phyloP scores from a whole-genome alignment of 805 yeast genomes.

The Debaryomyces tyrocola region DNA sequence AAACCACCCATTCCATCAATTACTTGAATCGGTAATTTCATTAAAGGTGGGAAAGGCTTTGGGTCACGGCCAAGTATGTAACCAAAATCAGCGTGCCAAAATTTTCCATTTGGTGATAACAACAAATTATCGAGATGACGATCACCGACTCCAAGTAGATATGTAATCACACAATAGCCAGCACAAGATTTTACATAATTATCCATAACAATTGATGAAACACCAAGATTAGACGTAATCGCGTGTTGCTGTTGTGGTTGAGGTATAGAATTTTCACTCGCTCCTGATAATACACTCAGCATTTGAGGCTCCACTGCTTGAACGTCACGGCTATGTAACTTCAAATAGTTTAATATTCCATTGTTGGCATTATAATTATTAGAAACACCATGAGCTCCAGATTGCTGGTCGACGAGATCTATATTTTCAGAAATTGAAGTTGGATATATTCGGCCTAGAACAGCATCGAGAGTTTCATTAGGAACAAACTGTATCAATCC shows the following conservation, averaged over 20 bases:
- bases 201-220: slow-evolving; percentile 76
- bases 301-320: slow-evolving; percentile 28
- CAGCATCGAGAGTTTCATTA: slow-evolving; percentile 82
- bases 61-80: slow-evolving; percentile 96
- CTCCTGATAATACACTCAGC: slow-evolving; percentile 16
- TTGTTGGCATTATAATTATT: slow-evolving; percentile 39
- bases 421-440: slow-evolving; percentile 3
- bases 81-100: slow-evolving; percentile 98
- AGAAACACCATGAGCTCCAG: slow-evolving; percentile 3
- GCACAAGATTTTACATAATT: slow-evolving; percentile 94
- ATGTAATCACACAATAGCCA: slow-evolving; percentile 96
- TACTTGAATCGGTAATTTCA: slow-evolving; percentile 95
- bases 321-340: slow-evolving; percentile 47
- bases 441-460: slow-evolving; percentile 47
- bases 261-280: slow-evolving; percentile 4
- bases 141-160: slow-evolving; percentile 94
- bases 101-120: slow-evolving; percentile 75
- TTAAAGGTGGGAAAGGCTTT: slow-evolving; percentile 96
- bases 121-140: slow-evolving; percentile 90
- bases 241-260: slow-evolving; percentile 29
- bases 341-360: slow-evolving; percentile 72
- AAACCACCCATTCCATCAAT: slow-evolving; percentile 98
- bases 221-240: slow-evolving; percentile 42
- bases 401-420: slow-evolving; percentile 4
- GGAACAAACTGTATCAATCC: slow-evolving; percentile 96